These are phyloP conservation scores for Grigorovia jiainica DNA, from an alignment of 805 yeast genomes.

Conservation along the genomic window DNA sequence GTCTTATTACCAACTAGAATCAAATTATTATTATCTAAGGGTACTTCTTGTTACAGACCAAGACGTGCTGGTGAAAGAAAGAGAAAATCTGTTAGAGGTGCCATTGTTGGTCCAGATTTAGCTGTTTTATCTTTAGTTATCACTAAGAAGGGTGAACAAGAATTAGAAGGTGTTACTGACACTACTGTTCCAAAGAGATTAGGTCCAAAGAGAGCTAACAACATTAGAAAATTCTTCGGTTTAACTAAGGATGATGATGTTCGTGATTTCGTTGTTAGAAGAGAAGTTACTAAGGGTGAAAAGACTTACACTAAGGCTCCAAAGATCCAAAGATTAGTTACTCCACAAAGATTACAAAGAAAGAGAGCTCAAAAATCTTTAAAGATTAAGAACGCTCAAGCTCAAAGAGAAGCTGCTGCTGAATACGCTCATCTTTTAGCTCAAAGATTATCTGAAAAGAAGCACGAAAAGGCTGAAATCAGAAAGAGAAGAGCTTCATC, in stretches of 20 bases:
- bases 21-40: conserved; percentile 85
- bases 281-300: conserved; percentile 97
- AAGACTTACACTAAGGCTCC: conserved; percentile 99
- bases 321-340: conserved; percentile 98
- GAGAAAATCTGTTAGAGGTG: conserved; percentile 99
- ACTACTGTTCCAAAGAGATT: conserved; percentile 94
- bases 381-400: conserved; percentile 95
- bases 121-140: conserved; percentile 89
- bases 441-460: conserved; percentile 95
- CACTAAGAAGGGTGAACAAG: conserved; percentile 95
- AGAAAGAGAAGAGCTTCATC: conserved; percentile 99
- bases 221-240: conserved; percentile 99
- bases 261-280: conserved; percentile 86
- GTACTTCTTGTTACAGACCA: conserved; percentile 98
- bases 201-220: conserved; percentile 99
- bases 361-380: conserved; percentile 92
- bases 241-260: conserved; percentile 42
- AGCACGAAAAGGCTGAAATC: conserved; percentile 96
- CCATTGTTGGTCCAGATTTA: conserved; percentile 95
- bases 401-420: conserved; percentile 99
- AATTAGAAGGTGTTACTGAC: conserved; percentile 94
- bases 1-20: conserved; percentile 99
- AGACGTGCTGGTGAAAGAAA: conserved; percentile 99
- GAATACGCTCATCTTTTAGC: conserved; percentile 99
- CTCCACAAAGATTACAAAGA: conserved; percentile 98